Percentiles rank a stretch among this genome's conserved stretches.
Conservation (phyloP, 192 early-diverging fungal genomes). For the Backusella tuberculispora region DNA sequence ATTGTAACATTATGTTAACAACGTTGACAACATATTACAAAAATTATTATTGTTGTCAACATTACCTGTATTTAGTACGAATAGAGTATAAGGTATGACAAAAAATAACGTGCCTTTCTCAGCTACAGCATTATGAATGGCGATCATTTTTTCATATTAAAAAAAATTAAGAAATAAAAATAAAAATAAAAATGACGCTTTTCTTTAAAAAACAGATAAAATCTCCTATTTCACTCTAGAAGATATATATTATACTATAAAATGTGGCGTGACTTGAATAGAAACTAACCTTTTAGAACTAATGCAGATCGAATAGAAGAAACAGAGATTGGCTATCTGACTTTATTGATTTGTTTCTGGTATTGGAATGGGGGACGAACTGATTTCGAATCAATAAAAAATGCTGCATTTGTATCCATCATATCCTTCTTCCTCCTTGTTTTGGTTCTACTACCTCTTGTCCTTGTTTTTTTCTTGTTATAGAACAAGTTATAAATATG, state of each 20-base stretch:
- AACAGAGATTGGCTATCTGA: not conserved
- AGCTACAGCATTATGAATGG: not conserved
- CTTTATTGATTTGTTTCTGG: not conserved
- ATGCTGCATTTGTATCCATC: not conserved
- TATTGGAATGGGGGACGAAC: not conserved
- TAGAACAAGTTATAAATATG: not conserved
- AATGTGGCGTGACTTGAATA: not conserved
- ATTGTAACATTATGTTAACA: too few relatives aligned
- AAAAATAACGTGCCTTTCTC: constrained; percentile 7
- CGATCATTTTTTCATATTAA: not conserved
- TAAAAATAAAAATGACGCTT: not conserved
- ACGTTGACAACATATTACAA: too few relatives aligned
- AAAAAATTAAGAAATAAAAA: constrained; percentile 8
- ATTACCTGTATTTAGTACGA: not conserved
- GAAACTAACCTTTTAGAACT: not conserved
- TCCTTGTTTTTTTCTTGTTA: too few relatives aligned
- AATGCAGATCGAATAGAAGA: not conserved
- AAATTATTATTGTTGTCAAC: not conserved
- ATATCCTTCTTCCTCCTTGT: too few relatives aligned
- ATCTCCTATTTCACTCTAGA: not conserved
- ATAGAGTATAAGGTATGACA: not conserved
- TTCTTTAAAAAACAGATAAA: not conserved
- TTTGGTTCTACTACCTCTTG: too few relatives aligned
- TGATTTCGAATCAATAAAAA: not conserved
- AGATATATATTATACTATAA: too few relatives aligned